Percentiles rank a stretch among this genome's conserved stretches.
Conservation (phyloP, 768 basidiomycete species). For the Leccinum barrowsii region DNA sequence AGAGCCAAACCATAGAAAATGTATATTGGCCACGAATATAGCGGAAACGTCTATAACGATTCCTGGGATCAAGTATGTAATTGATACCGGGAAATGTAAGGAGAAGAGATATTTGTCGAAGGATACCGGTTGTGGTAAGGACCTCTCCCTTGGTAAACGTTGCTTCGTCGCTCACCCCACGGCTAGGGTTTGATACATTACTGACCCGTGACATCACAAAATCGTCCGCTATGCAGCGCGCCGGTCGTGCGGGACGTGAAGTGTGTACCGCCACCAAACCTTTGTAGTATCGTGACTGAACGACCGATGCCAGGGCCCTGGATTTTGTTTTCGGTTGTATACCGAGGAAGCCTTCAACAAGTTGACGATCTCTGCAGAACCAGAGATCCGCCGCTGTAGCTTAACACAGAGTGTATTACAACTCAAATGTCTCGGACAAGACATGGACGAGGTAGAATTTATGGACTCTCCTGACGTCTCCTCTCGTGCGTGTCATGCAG, state of each 20-base stretch:
- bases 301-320: constrained; percentile 52
- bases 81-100: constrained; percentile 95
- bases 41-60: constrained; percentile 98
- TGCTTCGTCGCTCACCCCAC: neutral
- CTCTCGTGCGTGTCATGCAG: constrained; percentile 51
- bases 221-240: constrained; percentile 89
- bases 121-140: constrained; percentile 62
- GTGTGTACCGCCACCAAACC: constrained; percentile 31
- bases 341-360: constrained; percentile 74
- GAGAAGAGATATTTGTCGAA: constrained; percentile 83
- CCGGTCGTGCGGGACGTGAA: constrained; percentile 95
- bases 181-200: constrained; percentile 81
- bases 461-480: constrained; percentile 84
- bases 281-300: neutral
- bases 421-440: constrained; percentile 78
- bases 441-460: constrained; percentile 77
- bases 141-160: neutral
- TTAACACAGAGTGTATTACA: constrained; percentile 82
- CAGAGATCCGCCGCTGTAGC: constrained; percentile 88
- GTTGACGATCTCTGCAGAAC: constrained; percentile 66
- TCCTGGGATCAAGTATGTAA: constrained; percentile 91
- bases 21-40: constrained; percentile 95
- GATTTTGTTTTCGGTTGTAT: constrained; percentile 90
- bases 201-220: constrained; percentile 80
- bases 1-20: constrained; percentile 72